Percentiles rank a stretch among this genome's conserved stretches.
These are phyloP conservation scores for Solanum ossicruentum DNA, from an alignment of 257 asterid genomes.

Conservation along the genomic window DNA sequence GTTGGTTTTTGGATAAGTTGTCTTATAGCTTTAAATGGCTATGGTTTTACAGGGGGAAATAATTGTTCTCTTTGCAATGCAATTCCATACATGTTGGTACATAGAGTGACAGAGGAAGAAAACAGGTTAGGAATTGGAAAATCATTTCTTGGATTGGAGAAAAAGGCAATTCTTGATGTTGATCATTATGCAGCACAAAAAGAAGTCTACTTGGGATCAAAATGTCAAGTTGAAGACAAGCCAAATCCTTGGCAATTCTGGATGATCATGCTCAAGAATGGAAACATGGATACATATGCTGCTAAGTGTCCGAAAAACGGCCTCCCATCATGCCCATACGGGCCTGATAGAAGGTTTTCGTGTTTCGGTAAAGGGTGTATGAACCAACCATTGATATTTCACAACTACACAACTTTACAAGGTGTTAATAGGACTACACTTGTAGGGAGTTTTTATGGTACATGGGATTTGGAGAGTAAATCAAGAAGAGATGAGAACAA, in stretches of 20 bases:
- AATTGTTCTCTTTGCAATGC: conserved; percentile 39
- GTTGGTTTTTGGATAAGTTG: not conserved
- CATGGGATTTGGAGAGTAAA: conserved; percentile 44
- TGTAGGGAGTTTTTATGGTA: conserved; percentile 58
- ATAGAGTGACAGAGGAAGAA: conserved; percentile 44
- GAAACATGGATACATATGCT: conserved; percentile 78
- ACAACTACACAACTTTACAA: conserved; percentile 47
- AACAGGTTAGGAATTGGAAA: conserved; percentile 53
- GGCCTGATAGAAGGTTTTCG: conserved; percentile 47
- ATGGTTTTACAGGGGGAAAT: not conserved
- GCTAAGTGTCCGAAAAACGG: conserved; percentile 67
- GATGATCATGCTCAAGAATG: conserved; percentile 86
- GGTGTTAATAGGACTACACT: conserved; percentile 23
- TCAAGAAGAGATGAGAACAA: conserved; percentile 2
- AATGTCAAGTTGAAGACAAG: conserved; percentile 58
- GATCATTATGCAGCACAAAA: conserved; percentile 55
- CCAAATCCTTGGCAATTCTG: conserved; percentile 83
- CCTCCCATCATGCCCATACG: conserved; percentile 28
- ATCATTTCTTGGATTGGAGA: conserved; percentile 29
- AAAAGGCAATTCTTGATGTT: conserved; percentile 25
- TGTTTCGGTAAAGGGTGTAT: conserved; percentile 80
- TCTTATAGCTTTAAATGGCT: not conserved
- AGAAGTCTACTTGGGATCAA: conserved; percentile 52
- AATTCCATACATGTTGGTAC: conserved; percentile 35
- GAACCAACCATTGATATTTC: conserved; percentile 69